These are phyloP conservation scores for Fusarium sp. DNA, from an alignment of 2,329 filamentous ascomycete genomes.

Conservation along the genomic window DNA sequence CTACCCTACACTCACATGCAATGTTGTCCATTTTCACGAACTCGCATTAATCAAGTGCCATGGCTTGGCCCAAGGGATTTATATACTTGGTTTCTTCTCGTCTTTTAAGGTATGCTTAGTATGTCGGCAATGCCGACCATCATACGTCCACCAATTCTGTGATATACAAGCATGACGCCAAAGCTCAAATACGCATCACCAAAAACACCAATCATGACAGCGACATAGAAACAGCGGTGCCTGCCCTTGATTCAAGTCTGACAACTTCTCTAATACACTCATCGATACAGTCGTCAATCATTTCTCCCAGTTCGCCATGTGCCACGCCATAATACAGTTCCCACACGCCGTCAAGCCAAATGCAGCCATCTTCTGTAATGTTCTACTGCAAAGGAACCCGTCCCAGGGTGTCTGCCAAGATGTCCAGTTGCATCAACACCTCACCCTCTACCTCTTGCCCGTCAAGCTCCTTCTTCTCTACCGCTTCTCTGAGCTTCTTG, in stretches of 20 bases:
- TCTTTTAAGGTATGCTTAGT: neutral
- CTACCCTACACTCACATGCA: neutral
- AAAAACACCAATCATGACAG: neutral
- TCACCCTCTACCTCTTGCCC: conserved; percentile 46
- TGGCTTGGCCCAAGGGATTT: neutral
- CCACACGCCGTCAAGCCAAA: conserved; percentile 19
- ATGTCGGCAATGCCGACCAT: neutral
- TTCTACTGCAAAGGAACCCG: conserved; percentile 55
- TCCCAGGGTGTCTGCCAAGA: conserved; percentile 58
- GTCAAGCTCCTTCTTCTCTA: conserved; percentile 50
- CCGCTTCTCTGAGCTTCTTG: conserved; percentile 49
- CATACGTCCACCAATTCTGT: too few relatives aligned
- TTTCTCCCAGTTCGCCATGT: neutral
- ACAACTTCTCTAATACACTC: conserved; percentile 1
- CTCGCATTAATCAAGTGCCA: neutral
- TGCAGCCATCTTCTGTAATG: neutral
- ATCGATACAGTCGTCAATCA: neutral
- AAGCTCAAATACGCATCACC: neutral
- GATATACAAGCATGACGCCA: neutral
- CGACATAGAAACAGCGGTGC: neutral
- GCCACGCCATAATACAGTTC: conserved; percentile 8
- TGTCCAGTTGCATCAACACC: conserved; percentile 54
- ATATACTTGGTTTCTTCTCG: neutral
- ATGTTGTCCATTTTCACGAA: neutral
- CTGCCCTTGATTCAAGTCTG: neutral